Conservation (phyloP, 495 filamentous ascomycete species). For the Neurospora sp. region DNA sequence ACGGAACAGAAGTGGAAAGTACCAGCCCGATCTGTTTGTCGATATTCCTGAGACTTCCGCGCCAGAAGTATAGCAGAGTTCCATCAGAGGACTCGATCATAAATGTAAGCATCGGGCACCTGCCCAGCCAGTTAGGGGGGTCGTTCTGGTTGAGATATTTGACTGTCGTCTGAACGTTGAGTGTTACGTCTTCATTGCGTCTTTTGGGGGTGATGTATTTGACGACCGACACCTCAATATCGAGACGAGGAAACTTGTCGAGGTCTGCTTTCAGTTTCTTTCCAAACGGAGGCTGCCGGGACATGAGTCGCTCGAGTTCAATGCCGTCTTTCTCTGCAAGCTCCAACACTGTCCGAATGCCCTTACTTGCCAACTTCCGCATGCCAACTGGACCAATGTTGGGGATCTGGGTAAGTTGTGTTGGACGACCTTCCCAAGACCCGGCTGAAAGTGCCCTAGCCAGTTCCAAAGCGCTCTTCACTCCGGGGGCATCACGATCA, state of each 20-base stretch:
- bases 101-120: slow-evolving; percentile 58
- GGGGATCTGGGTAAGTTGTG: slow-evolving; percentile 80
- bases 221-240: slow-evolving; percentile 35
- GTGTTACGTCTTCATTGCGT: slow-evolving; percentile 28
- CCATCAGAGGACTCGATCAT: slow-evolving; percentile 71
- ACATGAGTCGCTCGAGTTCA: slow-evolving; percentile 66
- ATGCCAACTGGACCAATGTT: slow-evolving; percentile 70
- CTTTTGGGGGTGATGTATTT: slow-evolving; percentile 15
- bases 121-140: slow-evolving; percentile 50
- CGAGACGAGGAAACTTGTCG: slow-evolving; percentile 65
- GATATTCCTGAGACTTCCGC: slow-evolving; percentile 59
- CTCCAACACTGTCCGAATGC: slow-evolving; percentile 60
- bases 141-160: slow-evolving; percentile 62
- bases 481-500: slow-evolving; percentile 55
- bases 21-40: slow-evolving; percentile 44
- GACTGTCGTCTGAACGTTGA: slow-evolving; percentile 59
- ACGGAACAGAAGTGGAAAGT: slow-evolving; percentile 46
- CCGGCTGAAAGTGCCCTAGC: slow-evolving; percentile 65
- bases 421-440: slow-evolving; percentile 78
- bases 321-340: slow-evolving; percentile 57
- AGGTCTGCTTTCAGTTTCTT: slow-evolving; percentile 52
- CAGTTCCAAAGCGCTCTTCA: slow-evolving; percentile 66
- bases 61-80: slow-evolving; percentile 63
- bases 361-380: slow-evolving; percentile 62
- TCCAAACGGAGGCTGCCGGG: slow-evolving; percentile 77